phyloP scores from a whole-genome alignment of 805 yeast genomes.

The Scheffersomyces coipomensis region DNA sequence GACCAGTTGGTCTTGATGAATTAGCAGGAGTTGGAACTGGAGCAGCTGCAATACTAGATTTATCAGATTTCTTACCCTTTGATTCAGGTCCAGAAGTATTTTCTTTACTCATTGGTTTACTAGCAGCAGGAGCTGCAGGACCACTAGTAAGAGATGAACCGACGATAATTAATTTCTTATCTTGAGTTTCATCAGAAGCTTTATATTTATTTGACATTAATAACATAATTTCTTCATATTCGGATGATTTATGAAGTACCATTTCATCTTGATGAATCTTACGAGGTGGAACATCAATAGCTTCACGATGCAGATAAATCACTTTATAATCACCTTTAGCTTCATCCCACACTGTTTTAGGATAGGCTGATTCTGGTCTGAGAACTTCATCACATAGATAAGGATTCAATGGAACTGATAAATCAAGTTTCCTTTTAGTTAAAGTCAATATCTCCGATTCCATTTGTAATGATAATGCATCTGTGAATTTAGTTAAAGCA shows the following conservation, averaged over 20 bases:
- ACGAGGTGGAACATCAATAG: constrained; percentile 27
- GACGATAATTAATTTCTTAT: constrained; percentile 38
- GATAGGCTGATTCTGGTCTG: constrained; percentile 47
- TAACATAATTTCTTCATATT: constrained; percentile 87
- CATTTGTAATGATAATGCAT: constrained; percentile 72
- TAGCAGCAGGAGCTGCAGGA: constrained; percentile 10
- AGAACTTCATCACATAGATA: constrained; percentile 47
- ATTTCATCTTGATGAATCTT: constrained; percentile 43
- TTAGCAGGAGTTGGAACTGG: constrained; percentile 12
- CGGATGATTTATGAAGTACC: constrained; percentile 64
- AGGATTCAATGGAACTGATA: constrained; percentile 74
- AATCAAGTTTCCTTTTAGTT: constrained; percentile 73
- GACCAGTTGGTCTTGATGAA: constrained; percentile 36
- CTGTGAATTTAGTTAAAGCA: constrained; percentile 72
- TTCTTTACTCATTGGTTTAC: constrained; percentile 18
- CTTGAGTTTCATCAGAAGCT: constrained; percentile 36
- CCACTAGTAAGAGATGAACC: constrained; percentile 23
- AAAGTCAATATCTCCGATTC: constrained; percentile 84
- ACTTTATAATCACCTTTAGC: constrained; percentile 30
- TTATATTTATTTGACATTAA: constrained; percentile 39
- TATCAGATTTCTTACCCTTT: constrained; percentile 19
- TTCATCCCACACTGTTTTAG: constrained; percentile 44
- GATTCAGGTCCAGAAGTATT: constrained; percentile 29
- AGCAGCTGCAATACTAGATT: constrained; percentile 9
- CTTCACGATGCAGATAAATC: constrained; percentile 29